Base-by-base conservation (phyloP, 2,329 filamentous ascomycete species). In the Didymella pinodella region DNA sequence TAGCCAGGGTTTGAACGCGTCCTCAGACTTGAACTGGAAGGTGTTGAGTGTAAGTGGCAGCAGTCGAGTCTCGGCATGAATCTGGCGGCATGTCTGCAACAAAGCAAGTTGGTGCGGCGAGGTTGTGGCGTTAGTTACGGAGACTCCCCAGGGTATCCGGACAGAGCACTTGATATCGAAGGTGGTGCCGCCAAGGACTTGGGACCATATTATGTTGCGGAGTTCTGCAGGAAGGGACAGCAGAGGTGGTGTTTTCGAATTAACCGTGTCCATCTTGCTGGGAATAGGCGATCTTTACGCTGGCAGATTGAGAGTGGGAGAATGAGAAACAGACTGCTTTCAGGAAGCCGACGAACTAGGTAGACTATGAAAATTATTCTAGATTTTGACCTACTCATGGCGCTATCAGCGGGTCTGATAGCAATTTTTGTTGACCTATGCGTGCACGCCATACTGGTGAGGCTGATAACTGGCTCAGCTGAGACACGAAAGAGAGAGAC, bases 31-130 rank as follows among this genome's bases (percentile, higher is more conserved):
- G 34, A 57, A 57, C 0, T 22, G 26, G 28, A 58, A 58, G 1
- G 36, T 32, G 11, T 58, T 58, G 3, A 5, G 2, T 11, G 25
- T 25, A 31, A 31, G 48, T 2, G 45, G 44, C 0, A 58, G 7
- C 3, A 58, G 45, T 1, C 65, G 48, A 43, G 55, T 54, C 46
- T 64, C 61, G 11, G 54, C 8, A 25, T 64, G 59, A 34, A 57
- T 49, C 22, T 64, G 61, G 22, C 61, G 60, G 22, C 48, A 52
- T 2, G 57, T 60, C 18, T 40, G 52, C 6, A 60, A 52, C 3
- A 60, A 40, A 1, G 52, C 41, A 25, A 60, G 51, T 7, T 7
- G 31, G 36, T 60, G 48, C 11, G 31, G 22, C n/a, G 36, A 18
- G 29, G 36, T 26, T 6, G 51, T 51, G 20, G 26, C 7, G 12